Evolutionary conservation across 1,284 basidiomycete species (phyloP).

Genomic region (Vanrija pseudolonga): DNA sequence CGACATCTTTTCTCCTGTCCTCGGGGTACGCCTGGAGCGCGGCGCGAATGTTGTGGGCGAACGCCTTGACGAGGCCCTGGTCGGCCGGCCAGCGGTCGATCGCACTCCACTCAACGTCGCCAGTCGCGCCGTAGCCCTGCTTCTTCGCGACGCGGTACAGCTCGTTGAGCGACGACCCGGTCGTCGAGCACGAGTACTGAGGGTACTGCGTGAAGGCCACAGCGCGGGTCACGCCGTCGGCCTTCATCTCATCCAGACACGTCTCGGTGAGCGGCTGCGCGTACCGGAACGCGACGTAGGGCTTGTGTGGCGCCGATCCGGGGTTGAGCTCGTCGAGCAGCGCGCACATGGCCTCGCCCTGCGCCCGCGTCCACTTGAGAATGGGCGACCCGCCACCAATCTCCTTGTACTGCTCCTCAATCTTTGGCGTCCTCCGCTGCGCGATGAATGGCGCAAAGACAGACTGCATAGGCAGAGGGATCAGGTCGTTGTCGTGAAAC

Average conservation of each 20-base stretch:
- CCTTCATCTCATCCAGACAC: slow-evolving; percentile 76
- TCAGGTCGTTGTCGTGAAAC: slow-evolving; percentile 92
- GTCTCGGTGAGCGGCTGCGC: slow-evolving; percentile 83
- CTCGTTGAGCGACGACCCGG: slow-evolving; percentile 94
- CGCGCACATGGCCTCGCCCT: slow-evolving; percentile 85
- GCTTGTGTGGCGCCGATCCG: slow-evolving; percentile 88
- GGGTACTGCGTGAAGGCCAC: slow-evolving; percentile 99
- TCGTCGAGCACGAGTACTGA: slow-evolving; percentile 97
- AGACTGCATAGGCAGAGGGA: slow-evolving; percentile 89
- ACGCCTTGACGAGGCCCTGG: slow-evolving; percentile 86
- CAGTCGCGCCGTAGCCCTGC: slow-evolving; percentile 52
- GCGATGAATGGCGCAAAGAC: slow-evolving; percentile 86
- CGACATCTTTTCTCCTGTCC: slow-evolving; percentile 64
- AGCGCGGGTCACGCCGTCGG: slow-evolving; percentile 86
- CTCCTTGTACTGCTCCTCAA: slow-evolving; percentile 87
- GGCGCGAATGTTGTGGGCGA: slow-evolving; percentile 81
- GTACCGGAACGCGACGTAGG: slow-evolving; percentile 93
- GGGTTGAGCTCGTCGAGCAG: slow-evolving; percentile 92
- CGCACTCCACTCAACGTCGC: slow-evolving; percentile 85
- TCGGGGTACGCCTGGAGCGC: slow-evolving; percentile 77
- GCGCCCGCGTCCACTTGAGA: slow-evolving; percentile 78
- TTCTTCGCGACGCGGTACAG: slow-evolving; percentile 60
- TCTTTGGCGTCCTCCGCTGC: slow-evolving; percentile 83
- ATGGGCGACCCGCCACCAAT: slow-evolving; percentile 99
- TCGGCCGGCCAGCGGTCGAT: slow-evolving; percentile 98